phyloP scores from a whole-genome alignment of 345 rosid genomes.

The Excoecaria agallocha region DNA sequence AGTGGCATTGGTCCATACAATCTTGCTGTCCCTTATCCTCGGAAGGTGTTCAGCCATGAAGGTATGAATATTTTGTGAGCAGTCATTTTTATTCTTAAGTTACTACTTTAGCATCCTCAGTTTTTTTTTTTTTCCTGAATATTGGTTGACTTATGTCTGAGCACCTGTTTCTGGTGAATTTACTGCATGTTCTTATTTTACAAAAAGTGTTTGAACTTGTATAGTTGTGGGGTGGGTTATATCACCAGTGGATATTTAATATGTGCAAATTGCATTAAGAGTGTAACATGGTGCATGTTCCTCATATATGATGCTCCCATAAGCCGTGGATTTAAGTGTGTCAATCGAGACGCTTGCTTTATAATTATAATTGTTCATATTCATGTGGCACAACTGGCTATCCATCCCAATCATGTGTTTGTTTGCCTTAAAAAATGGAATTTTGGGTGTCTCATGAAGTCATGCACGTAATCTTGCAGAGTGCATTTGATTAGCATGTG shows the following conservation, averaged over 20 bases:
- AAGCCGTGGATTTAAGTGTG: neutral
- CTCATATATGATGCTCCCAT: neutral
- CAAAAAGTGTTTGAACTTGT: neutral
- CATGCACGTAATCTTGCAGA: neutral
- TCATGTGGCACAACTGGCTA: neutral
- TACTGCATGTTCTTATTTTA: neutral
- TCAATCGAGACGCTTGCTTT: neutral
- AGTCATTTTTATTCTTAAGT: neutral
- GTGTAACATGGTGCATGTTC: neutral
- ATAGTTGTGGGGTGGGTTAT: neutral
- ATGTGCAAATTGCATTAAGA: neutral
- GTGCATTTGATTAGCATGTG: neutral
- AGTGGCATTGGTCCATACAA: conserved; percentile 49
- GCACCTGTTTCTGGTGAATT: neutral
- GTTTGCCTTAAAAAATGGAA: neutral
- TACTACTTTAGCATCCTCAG: neutral
- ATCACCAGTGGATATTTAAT: neutral
- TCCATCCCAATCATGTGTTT: neutral
- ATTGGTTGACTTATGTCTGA: neutral
- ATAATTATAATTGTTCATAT: neutral
- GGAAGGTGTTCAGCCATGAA: conserved; percentile 71
- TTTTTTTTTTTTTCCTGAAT: conserved; percentile 1
- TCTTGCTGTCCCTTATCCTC: conserved; percentile 88
- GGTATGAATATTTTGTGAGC: conserved; percentile 41
- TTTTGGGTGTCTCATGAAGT: neutral